phyloP scores from a whole-genome alignment of 1,139 yeast genomes.

The Sugiyamaella castrensis region DNA sequence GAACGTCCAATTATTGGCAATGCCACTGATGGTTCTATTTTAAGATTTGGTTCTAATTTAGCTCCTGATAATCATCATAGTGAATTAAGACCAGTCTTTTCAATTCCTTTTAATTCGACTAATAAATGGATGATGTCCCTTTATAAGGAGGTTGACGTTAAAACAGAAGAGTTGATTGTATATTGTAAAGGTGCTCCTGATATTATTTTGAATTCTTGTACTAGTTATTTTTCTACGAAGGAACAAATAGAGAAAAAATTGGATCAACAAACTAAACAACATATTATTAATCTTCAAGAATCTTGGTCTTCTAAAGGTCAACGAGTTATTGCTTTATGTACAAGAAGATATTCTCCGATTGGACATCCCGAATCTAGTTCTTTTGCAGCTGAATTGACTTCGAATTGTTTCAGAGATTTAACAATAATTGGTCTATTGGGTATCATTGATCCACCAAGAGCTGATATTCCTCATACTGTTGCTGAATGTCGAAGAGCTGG shows the following conservation, averaged over 20 bases:
- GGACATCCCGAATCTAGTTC: constrained; percentile 24
- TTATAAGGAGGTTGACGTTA: not conserved
- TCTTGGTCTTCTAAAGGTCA: constrained; percentile 46
- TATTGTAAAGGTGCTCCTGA: constrained; percentile 54
- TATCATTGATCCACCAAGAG: constrained; percentile 52
- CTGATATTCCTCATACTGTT: constrained; percentile 44
- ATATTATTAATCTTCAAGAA: constrained; percentile 36
- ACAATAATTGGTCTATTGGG: constrained; percentile 47
- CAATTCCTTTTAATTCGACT: constrained; percentile 44
- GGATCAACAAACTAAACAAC: constrained; percentile 20
- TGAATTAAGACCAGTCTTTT: not conserved
- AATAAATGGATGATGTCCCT: constrained; percentile 46
- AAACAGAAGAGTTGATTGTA: constrained; percentile 26
- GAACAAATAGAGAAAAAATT: constrained; percentile 20
- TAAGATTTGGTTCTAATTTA: constrained; percentile 39
- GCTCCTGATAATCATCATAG: constrained; percentile 1
- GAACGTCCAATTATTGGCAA: constrained; percentile 43
- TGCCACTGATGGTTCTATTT: constrained; percentile 50
- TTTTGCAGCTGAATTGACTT: constrained; percentile 19
- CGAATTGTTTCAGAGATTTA: constrained; percentile 20
- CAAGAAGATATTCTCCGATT: constrained; percentile 24
- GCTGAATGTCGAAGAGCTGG: constrained; percentile 45
- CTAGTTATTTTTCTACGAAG: constrained; percentile 26
- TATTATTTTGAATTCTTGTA: constrained; percentile 41
- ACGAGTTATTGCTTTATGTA: constrained; percentile 47